phyloP scores from a whole-genome alignment of 306 rosid genomes.

The Senna tora region DNA sequence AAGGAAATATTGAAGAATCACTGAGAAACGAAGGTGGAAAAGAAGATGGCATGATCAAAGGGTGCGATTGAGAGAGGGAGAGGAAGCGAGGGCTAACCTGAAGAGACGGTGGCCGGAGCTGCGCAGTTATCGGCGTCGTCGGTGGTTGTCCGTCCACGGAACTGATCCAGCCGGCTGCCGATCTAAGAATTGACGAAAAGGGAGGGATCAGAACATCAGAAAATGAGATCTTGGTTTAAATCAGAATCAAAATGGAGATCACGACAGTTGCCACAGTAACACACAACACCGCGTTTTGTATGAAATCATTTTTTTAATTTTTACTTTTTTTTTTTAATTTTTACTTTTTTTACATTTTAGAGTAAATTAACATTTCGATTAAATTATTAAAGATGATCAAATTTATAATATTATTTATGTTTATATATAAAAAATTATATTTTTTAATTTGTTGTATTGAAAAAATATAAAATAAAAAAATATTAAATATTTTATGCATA shows the following conservation, averaged over 20 bases:
- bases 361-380: too few relatives aligned
- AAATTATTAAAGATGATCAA: too few relatives aligned
- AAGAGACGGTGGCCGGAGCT: not conserved
- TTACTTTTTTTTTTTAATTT: too few relatives aligned
- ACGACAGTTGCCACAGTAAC: not conserved
- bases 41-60: conserved; percentile 2
- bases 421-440: too few relatives aligned
- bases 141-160: not conserved
- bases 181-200: not conserved
- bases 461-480: too few relatives aligned
- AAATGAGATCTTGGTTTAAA: not conserved
- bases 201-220: not conserved
- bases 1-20: not conserved
- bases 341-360: too few relatives aligned
- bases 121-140: not conserved
- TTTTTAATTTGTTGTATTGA: too few relatives aligned
- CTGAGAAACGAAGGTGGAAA: not conserved
- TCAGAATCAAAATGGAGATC: not conserved
- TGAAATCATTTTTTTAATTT: too few relatives aligned
- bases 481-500: too few relatives aligned
- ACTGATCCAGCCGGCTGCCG: conserved; percentile 3
- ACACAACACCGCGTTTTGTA: not conserved
- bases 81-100: not conserved
- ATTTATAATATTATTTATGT: too few relatives aligned
- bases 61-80: not conserved